phyloP scores from a whole-genome alignment of 2,329 filamentous ascomycete genomes.

The Cadophora malorum region DNA sequence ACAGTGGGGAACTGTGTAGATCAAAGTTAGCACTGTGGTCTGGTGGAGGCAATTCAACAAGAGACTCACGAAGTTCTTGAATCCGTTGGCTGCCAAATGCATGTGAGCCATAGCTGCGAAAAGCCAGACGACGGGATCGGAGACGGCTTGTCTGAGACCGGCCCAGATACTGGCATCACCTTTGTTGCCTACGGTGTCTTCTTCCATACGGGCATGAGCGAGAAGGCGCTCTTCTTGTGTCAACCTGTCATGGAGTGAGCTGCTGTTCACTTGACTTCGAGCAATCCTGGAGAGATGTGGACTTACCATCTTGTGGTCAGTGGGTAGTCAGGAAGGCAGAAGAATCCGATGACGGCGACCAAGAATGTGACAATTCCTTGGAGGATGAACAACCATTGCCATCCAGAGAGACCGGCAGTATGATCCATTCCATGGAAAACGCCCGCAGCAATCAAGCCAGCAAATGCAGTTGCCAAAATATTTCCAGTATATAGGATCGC shows the following conservation, averaged over 20 bases:
- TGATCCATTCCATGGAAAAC: constrained; percentile 46
- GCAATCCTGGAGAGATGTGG: too few species aligned
- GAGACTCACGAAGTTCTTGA: constrained; percentile 39
- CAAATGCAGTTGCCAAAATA: constrained; percentile 47
- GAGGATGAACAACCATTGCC: constrained; percentile 54
- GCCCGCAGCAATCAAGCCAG: constrained; percentile 48
- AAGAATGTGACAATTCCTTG: constrained; percentile 38
- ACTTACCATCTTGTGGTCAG: constrained; percentile 20
- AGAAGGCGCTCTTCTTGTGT: constrained; percentile 31
- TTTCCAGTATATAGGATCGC: constrained; percentile 49
- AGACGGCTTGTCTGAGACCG: constrained; percentile 50
- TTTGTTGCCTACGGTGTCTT: constrained; percentile 45
- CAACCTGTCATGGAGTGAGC: constrained; percentile 22
- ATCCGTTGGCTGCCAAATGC: constrained; percentile 50
- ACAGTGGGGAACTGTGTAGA: constrained; percentile 35
- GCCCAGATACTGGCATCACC: constrained; percentile 42
- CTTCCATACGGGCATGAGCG: constrained; percentile 22
- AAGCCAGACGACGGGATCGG: constrained; percentile 52
- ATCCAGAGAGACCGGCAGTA: constrained; percentile 47
- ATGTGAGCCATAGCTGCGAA: constrained; percentile 55
- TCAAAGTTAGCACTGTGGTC: neutral
- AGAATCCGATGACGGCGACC: constrained; percentile 24
- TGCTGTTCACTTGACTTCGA: too few species aligned
- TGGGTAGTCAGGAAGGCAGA: constrained; percentile 58
- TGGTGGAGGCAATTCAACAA: too few species aligned